A percentile compares a stretch with the other conserved stretches of the same genome.
These are phyloP conservation scores for Aspergillus sergii DNA, from an alignment of 2,329 filamentous ascomycete genomes.

Conservation along the genomic window DNA sequence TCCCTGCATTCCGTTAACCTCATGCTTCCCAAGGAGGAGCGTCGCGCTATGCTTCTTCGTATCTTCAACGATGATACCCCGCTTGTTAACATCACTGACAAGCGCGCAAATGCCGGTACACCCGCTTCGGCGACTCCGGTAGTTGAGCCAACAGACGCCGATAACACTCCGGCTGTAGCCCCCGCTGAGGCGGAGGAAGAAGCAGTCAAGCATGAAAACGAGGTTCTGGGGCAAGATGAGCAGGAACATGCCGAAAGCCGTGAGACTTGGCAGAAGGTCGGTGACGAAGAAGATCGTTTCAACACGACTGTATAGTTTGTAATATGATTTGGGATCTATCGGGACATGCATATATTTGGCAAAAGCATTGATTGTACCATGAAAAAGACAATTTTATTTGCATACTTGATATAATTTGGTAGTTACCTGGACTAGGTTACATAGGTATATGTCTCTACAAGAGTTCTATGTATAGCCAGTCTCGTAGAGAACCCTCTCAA, in stretches of 20 bases:
- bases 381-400: not conserved
- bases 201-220: slow-evolving; percentile 43
- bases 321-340: slow-evolving; percentile 3
- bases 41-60: slow-evolving; percentile 85
- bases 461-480: not conserved
- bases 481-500: not conserved
- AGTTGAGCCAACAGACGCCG: slow-evolving; percentile 12
- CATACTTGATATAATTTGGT: not conserved
- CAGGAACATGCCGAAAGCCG: slow-evolving; percentile 44
- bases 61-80: slow-evolving; percentile 89
- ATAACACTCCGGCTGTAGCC: slow-evolving; percentile 15
- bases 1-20: slow-evolving; percentile 89
- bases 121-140: slow-evolving; percentile 20
- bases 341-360: slow-evolving; percentile 11
- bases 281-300: slow-evolving; percentile 49
- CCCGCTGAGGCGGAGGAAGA: slow-evolving; percentile 36
- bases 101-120: slow-evolving; percentile 23
- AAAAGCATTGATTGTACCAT: slow-evolving; percentile 10
- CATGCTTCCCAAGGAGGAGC: slow-evolving; percentile 97
- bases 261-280: slow-evolving; percentile 48
- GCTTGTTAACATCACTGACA: slow-evolving; percentile 65
- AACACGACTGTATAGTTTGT: slow-evolving; percentile 50
- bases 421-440: not conserved
- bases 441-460: not conserved
- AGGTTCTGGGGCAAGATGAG: slow-evolving; percentile 42